Percentiles rank a stretch among this genome's conserved stretches.
Evolutionary conservation across 1,284 basidiomycete species (phyloP).

Genomic region (Sporisorium iseilematis-ciliati): DNA sequence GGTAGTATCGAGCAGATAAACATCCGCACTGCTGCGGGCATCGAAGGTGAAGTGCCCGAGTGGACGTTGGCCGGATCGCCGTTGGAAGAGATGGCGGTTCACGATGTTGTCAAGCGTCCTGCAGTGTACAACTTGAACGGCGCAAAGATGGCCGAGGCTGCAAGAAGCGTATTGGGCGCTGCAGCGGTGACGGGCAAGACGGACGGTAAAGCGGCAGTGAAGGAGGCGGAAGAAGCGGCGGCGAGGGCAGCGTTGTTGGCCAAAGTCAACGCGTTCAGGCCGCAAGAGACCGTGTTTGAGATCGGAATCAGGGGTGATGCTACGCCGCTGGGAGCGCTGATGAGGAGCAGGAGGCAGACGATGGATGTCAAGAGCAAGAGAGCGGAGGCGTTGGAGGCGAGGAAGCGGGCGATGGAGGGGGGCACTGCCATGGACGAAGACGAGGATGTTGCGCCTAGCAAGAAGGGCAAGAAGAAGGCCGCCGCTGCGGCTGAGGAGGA

Average conservation of each 20-base stretch:
- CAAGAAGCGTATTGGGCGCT: slow-evolving; percentile 11
- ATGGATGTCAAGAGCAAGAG: slow-evolving; percentile 75
- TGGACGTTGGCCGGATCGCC: slow-evolving; percentile 77
- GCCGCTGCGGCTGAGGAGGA: slow-evolving; percentile 65
- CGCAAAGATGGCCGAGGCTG: slow-evolving; percentile 19
- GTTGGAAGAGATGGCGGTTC: slow-evolving; percentile 77
- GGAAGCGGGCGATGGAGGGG: slow-evolving; percentile 63
- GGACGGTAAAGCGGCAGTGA: slow-evolving; percentile 21
- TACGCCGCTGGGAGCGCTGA: slow-evolving; percentile 73
- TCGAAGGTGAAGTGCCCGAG: slow-evolving; percentile 48
- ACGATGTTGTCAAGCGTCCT: slow-evolving; percentile 74
- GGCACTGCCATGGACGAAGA: slow-evolving; percentile 14
- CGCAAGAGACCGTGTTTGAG: slow-evolving; percentile 92
- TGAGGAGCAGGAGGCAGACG: slow-evolving; percentile 88
- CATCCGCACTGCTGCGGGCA: slow-evolving; percentile 33
- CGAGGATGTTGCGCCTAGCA: slow-evolving; percentile 14
- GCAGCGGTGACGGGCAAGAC: slow-evolving; percentile 6
- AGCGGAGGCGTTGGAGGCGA: slow-evolving; percentile 47
- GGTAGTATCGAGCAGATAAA: slow-evolving; percentile 58
- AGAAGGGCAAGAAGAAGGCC: slow-evolving; percentile 50
- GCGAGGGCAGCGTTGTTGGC: slow-evolving; percentile 78
- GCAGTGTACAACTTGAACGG: slow-evolving; percentile 53
- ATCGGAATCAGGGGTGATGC: slow-evolving; percentile 81
- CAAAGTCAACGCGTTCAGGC: slow-evolving; percentile 84
- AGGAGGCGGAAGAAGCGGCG: slow-evolving; percentile 72